phyloP scores from a whole-genome alignment of 768 basidiomycete species.

The Xerocomus brunneocitrinus region DNA sequence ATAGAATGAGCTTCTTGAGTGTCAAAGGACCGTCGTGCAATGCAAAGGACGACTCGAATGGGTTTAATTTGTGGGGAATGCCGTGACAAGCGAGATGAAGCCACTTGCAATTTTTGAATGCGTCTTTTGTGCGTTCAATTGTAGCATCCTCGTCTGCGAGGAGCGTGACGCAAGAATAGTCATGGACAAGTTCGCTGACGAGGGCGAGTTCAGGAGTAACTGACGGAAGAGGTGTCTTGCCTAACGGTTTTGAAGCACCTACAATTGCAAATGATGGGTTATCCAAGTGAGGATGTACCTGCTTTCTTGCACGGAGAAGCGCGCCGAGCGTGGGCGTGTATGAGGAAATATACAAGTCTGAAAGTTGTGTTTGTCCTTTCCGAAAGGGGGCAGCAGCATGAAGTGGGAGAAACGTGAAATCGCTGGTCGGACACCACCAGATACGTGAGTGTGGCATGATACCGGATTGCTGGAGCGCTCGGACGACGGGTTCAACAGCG shows the following conservation, averaged over 20 bases:
- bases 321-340: constrained; percentile 10
- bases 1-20: background rate
- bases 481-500: constrained; percentile 2
- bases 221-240: background rate
- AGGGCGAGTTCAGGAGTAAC: background rate
- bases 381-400: constrained; percentile 33
- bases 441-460: background rate
- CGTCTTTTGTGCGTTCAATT: background rate
- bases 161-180: background rate
- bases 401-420: constrained; percentile 29
- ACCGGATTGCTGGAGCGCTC: background rate
- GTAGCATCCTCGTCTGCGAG: background rate
- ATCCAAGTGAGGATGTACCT: background rate
- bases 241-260: background rate
- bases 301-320: background rate
- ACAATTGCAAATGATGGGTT: background rate
- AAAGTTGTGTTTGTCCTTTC: background rate
- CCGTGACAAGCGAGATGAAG: constrained; percentile 25
- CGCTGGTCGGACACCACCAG: constrained; percentile 12
- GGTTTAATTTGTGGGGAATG: background rate
- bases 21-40: constrained; percentile 1
- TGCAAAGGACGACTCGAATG: constrained; percentile 13
- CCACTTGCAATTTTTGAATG: constrained; percentile 6
- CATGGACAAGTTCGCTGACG: background rate
- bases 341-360: constrained; percentile 12